Conservation (phyloP, 495 filamentous ascomycete species). For the Talaromyces proteolyticus region DNA sequence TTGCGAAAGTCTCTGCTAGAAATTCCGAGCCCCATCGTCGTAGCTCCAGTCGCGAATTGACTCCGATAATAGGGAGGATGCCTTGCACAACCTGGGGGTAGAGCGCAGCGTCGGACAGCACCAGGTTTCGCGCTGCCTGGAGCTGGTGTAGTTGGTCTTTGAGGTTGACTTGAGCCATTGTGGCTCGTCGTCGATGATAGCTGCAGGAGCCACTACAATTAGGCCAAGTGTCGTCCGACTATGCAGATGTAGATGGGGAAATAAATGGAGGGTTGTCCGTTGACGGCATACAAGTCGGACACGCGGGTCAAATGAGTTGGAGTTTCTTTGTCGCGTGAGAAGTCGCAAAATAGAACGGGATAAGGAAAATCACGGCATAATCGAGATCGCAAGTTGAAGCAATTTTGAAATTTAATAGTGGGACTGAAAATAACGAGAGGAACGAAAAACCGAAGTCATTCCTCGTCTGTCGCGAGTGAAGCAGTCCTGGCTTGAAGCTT, state of each 20-base stretch:
- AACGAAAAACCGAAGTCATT: background rate
- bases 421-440: background rate
- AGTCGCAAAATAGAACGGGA: background rate
- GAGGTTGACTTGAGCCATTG: slow-evolving; percentile 48
- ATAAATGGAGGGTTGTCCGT: background rate
- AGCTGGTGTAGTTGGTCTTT: slow-evolving; percentile 77
- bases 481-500: too few relatives aligned
- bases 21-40: slow-evolving; percentile 96
- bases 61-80: slow-evolving; percentile 81
- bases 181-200: slow-evolving; percentile 9
- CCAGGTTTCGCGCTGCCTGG: slow-evolving; percentile 78
- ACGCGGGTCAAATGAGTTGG: background rate
- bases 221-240: background rate
- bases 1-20: slow-evolving; percentile 91
- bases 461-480: too few relatives aligned
- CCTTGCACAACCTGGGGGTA: slow-evolving; percentile 88
- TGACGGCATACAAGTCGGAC: background rate
- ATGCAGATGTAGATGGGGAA: background rate
- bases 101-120: slow-evolving; percentile 72
- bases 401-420: too few relatives aligned
- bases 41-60: slow-evolving; percentile 66
- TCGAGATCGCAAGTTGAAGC: too few relatives aligned
- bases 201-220: background rate
- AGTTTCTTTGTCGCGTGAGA: background rate
- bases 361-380: background rate